Evolutionary conservation across 2,329 filamentous ascomycete species (phyloP).

Genomic region (Plectosphaerella sp.): DNA sequence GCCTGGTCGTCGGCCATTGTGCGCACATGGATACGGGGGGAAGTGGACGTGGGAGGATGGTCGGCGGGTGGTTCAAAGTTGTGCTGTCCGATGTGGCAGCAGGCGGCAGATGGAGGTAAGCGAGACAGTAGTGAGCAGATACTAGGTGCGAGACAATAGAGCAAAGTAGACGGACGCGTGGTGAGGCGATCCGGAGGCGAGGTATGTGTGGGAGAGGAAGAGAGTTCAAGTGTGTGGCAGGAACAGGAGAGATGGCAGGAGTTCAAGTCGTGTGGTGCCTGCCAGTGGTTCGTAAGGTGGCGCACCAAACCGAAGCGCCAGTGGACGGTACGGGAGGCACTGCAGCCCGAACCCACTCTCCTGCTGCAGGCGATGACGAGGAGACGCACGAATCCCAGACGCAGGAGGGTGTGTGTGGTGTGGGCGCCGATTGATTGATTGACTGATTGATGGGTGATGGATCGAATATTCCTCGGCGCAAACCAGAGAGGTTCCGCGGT

Average conservation of each 20-base stretch:
- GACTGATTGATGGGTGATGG: not conserved
- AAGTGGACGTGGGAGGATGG: not conserved
- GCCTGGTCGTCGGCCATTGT: slow-evolving; percentile 47
- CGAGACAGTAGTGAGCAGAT: not conserved
- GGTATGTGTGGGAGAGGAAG: slow-evolving; percentile 7
- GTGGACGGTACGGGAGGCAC: not conserved
- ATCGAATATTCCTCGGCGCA: too few species aligned
- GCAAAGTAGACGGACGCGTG: not conserved
- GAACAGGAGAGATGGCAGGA: too few species aligned
- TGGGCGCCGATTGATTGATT: too few species aligned
- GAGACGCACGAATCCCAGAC: too few species aligned
- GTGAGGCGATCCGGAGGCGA: slow-evolving; percentile 1
- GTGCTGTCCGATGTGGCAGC: slow-evolving; percentile 3
- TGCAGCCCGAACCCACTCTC: not conserved
- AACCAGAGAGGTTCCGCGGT: too few species aligned
- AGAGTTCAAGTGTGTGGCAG: not conserved
- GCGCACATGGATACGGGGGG: slow-evolving; percentile 8
- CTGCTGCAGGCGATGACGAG: too few species aligned
- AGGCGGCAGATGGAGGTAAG: slow-evolving; percentile 1
- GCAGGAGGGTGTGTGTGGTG: too few species aligned
- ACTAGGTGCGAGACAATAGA: not conserved
- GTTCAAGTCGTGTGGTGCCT: too few species aligned
- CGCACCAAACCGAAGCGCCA: too few species aligned
- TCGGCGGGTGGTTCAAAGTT: not conserved
- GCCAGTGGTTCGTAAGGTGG: not conserved